Evolutionary conservation across 305 asterid genomes (phyloP).

Genomic region (Fraxinus albicans): DNA sequence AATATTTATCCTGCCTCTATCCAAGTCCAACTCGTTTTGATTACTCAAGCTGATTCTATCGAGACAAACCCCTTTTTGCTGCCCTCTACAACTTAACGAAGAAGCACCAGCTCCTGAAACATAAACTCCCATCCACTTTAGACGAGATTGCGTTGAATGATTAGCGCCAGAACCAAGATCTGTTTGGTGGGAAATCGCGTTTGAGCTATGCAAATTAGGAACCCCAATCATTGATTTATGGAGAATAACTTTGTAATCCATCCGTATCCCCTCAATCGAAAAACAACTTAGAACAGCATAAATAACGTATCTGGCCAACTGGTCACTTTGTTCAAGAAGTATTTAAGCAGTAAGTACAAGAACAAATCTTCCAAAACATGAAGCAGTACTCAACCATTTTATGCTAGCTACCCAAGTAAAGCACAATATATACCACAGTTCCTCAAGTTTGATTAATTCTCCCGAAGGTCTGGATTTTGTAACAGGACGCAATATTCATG

Average conservation of each 20-base stretch:
- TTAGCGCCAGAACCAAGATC: conserved; percentile 28
- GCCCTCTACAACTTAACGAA: conserved; percentile 34
- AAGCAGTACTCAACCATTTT: not conserved
- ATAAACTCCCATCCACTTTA: conserved; percentile 24
- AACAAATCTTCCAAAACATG: not conserved
- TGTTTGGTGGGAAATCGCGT: conserved; percentile 34
- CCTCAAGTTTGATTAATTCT: not conserved
- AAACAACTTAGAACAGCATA: conserved; percentile 3
- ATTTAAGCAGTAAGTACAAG: not conserved
- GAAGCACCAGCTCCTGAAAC: conserved; percentile 31
- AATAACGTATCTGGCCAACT: conserved; percentile 7
- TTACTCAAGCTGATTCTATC: conserved; percentile 35
- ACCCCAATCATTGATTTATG: conserved; percentile 44
- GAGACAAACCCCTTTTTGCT: conserved; percentile 36
- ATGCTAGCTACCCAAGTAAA: not conserved
- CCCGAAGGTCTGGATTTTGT: not conserved
- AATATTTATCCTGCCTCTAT: conserved; percentile 20
- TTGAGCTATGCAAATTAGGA: conserved; percentile 29
- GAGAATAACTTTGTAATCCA: conserved; percentile 45
- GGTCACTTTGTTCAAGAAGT: conserved; percentile 9
- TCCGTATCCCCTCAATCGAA: conserved; percentile 27
- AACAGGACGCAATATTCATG: not conserved
- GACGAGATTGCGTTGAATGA: conserved; percentile 21
- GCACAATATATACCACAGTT: not conserved
- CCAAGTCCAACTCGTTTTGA: conserved; percentile 32